phyloP scores from a whole-genome alignment of 306 rosid species.

The Hippophae gyantsensis region DNA sequence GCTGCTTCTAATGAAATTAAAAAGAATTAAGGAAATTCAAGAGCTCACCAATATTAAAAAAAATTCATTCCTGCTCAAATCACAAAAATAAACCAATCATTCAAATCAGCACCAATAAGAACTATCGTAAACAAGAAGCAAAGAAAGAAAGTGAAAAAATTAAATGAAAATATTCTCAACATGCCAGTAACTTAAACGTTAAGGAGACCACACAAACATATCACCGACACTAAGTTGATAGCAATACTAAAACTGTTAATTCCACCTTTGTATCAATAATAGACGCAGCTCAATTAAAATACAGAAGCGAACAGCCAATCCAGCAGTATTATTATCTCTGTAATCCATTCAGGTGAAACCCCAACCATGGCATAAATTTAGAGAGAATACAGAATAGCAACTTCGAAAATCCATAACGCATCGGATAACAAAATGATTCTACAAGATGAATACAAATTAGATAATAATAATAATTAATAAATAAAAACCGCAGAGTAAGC shows the following conservation, averaged over 20 bases:
- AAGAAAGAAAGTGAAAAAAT: too few relatives aligned
- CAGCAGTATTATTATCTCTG: too few relatives aligned
- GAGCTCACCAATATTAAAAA: neutral
- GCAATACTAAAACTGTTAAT: too few relatives aligned
- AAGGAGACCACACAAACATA: too few relatives aligned
- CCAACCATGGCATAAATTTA: neutral
- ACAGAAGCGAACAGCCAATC: neutral
- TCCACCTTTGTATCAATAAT: too few relatives aligned
- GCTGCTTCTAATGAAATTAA: slow-evolving; percentile 48
- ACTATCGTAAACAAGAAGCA: too few relatives aligned
- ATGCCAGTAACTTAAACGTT: too few relatives aligned
- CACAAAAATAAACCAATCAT: neutral
- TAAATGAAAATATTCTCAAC: too few relatives aligned
- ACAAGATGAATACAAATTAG: neutral
- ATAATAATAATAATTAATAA: neutral
- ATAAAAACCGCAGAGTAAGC: neutral
- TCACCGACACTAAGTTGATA: too few relatives aligned
- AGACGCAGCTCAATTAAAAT: too few relatives aligned
- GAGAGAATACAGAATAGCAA: neutral
- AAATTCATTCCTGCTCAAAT: neutral
- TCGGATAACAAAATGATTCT: neutral
- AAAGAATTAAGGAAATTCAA: slow-evolving; percentile 43
- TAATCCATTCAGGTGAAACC: too few relatives aligned
- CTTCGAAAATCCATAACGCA: neutral
- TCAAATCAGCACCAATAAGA: too few relatives aligned